Percentiles rank a stretch among this genome's conserved stretches.
Evolutionary conservation across 2,329 filamentous ascomycete species (phyloP).

Genomic region (Didymella pomorum): DNA sequence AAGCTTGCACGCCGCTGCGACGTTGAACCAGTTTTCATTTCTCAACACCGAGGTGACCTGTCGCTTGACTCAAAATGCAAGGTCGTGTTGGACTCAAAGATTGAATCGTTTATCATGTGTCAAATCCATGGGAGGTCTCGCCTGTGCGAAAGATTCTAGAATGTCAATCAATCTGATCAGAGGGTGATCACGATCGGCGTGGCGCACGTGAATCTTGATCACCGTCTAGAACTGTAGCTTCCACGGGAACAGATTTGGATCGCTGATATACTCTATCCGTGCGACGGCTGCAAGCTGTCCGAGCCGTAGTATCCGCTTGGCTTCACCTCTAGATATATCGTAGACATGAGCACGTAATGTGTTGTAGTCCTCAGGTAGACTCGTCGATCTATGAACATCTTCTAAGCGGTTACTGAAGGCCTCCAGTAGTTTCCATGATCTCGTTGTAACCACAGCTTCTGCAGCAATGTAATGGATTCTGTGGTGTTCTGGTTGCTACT

Average conservation of each 20-base stretch:
- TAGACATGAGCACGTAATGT: background rate
- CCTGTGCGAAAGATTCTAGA: background rate
- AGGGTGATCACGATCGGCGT: background rate
- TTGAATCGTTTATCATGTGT: background rate
- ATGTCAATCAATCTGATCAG: background rate
- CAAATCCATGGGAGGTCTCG: background rate
- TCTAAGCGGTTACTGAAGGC: background rate
- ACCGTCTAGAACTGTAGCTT: slow-evolving; percentile 1
- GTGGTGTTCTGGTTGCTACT: background rate
- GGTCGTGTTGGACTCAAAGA: background rate
- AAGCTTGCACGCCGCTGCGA: slow-evolving; percentile 7
- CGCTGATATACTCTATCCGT: slow-evolving; percentile 1
- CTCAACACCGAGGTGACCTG: slow-evolving; percentile 15
- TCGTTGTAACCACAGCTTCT: background rate
- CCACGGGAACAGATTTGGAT: slow-evolving; percentile 1
- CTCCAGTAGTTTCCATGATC: background rate
- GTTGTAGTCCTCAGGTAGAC: background rate
- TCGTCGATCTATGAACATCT: background rate
- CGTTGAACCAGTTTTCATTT: slow-evolving; percentile 23
- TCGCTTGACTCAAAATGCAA: slow-evolving; percentile 8
- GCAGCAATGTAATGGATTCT: background rate
- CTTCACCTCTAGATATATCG: too few species aligned
- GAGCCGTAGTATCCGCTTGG: background rate
- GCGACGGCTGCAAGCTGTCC: slow-evolving; percentile 1
- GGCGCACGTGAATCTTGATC: background rate